Percentiles rank a stretch among this genome's conserved stretches.
Conservation (phyloP, 495 filamentous ascomycete species). For the Hypoxylon cercidicola region DNA sequence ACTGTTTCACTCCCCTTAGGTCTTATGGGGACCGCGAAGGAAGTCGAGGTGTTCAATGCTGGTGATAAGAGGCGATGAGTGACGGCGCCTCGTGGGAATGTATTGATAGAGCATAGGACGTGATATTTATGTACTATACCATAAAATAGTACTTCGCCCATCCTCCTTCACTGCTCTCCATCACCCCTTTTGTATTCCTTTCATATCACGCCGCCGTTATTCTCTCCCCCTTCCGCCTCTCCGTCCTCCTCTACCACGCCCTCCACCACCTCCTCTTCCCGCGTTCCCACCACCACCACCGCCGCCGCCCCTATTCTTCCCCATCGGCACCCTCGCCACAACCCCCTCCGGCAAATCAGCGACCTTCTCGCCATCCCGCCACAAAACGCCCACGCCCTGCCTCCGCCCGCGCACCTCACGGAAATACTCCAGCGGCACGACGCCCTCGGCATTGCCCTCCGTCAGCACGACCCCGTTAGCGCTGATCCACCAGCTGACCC, state of each 20-base stretch:
- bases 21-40: too few species aligned
- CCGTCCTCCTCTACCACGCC: slow-evolving; percentile 12
- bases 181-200: not conserved
- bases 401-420: slow-evolving; percentile 67
- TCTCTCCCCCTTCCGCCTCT: slow-evolving; percentile 15
- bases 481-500: slow-evolving; percentile 83
- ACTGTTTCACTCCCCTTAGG: too few species aligned
- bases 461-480: slow-evolving; percentile 81
- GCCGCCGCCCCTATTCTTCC: slow-evolving; percentile 51
- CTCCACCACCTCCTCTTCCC: slow-evolving; percentile 25
- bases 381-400: slow-evolving; percentile 70
- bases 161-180: not conserved
- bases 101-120: too few species aligned
- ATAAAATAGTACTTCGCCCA: too few species aligned
- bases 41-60: too few species aligned
- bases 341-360: slow-evolving; percentile 63
- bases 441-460: slow-evolving; percentile 58
- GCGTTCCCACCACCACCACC: slow-evolving; percentile 40
- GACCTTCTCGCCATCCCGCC: slow-evolving; percentile 70
- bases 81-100: too few species aligned
- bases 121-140: too few species aligned
- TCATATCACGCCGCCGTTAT: slow-evolving; percentile 8
- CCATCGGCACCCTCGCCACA: slow-evolving; percentile 54
- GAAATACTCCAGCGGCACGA: slow-evolving; percentile 57
- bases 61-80: too few species aligned